Conservation (phyloP, 768 basidiomycete species). For the Lentinula boryana region DNA sequence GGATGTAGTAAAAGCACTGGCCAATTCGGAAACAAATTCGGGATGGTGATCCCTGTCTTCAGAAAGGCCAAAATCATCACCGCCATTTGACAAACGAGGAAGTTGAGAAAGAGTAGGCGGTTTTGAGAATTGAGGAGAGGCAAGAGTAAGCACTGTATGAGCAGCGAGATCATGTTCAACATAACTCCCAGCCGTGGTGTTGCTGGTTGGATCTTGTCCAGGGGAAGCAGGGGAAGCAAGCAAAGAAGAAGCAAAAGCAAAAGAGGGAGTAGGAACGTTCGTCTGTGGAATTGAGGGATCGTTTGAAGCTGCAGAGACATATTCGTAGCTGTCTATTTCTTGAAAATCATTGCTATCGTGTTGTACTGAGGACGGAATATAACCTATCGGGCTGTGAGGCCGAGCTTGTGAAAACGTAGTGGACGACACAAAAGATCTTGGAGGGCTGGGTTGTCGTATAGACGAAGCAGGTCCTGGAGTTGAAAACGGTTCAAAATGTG, state of each 20-base stretch:
- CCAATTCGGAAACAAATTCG: not conserved
- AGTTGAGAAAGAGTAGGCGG: not conserved
- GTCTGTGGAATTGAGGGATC: not conserved
- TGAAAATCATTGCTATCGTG: not conserved
- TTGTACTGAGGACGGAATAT: not conserved
- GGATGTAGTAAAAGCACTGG: constrained; percentile 1
- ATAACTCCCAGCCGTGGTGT: not conserved
- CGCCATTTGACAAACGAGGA: not conserved
- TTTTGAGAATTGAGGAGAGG: not conserved
- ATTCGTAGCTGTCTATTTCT: not conserved
- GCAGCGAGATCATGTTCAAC: not conserved
- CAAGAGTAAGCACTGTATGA: not conserved
- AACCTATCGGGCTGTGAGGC: no score
- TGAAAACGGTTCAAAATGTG: not conserved
- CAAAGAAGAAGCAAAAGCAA: not conserved
- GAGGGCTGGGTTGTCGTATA: not conserved
- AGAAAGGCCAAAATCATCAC: not conserved
- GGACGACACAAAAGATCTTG: not conserved
- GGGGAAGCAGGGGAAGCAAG: not conserved
- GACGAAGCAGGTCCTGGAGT: constrained; percentile 6
- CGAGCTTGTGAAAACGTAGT: not conserved
- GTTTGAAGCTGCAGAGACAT: not conserved
- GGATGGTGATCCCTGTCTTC: not conserved
- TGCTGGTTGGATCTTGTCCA: not conserved
- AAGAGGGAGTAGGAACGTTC: not conserved